Base-by-base conservation (phyloP, 1,284 basidiomycete genomes). In the Pulchroboletus neoregius region DNA sequence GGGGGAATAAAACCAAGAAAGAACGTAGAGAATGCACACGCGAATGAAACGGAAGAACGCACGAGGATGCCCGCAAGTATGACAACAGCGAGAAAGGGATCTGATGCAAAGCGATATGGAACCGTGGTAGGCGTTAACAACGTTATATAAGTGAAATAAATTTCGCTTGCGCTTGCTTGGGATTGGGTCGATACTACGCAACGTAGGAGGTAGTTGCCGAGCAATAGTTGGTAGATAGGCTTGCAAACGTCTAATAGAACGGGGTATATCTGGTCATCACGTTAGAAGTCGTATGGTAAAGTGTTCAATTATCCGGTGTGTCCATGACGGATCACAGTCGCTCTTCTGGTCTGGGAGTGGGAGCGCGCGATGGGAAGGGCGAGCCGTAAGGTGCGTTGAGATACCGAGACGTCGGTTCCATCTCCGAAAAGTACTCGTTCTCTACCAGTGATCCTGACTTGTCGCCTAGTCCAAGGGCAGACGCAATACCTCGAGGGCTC, bases 331-430 rank as follows among this genome's bases (percentile, higher is more conserved):
- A 34, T 68, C 55, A 64, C 61, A 39, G 42, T 48, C 57, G 57
- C 52, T 65, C 62, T 46, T 67, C 65, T 31, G 55, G 63, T 48
- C 66, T 48, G 16, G 79, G 76, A 8, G 82, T 83, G 7, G 80
- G 77, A 22, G 79, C 70, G 38, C 76, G 72, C 32, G 81, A 82
- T 3, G 78, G 72, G 57, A 77, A 81, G 9, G 83, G 83, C 7
- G 80, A 82, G 8, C 81, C 82, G 56, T 84, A 84, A 15, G 81
- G 82, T 37, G 80, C 78, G 48, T 71, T 74, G 46, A 80, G 73
- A 58, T 83, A 84, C 53, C 79, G 71, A 48, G 66, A 54, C 20
- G 80, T 80, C 32, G 78, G 74, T 51, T 72, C 53, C 63, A 71
- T 84, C 53, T 77, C 72, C 5, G 62, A 61, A 54, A 80, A 79